Conservation (phyloP, 2,329 filamentous ascomycete species). For the Cladosporium halotolerans region DNA sequence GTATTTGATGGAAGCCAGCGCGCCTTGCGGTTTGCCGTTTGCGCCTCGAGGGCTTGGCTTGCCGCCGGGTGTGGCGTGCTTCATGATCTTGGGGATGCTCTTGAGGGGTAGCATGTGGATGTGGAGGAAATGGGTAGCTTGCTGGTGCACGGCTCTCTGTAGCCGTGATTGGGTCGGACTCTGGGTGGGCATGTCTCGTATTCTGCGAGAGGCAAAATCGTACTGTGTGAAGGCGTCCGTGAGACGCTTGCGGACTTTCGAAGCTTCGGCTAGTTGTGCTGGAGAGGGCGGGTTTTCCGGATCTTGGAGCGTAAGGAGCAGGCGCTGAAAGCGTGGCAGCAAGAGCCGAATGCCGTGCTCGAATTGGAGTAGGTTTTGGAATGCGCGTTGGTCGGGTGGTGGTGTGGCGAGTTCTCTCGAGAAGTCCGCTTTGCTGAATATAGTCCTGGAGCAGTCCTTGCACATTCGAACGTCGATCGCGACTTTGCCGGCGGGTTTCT, state of each 20-base stretch:
- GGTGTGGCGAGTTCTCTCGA: conserved; percentile 60
- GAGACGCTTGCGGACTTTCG: conserved; percentile 80
- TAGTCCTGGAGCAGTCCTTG: conserved; percentile 70
- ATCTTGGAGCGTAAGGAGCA: conserved; percentile 67
- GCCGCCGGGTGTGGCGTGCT: conserved; percentile 51
- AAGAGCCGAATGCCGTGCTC: conserved; percentile 78
- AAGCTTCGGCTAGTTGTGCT: conserved; percentile 73
- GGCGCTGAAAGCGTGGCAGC: conserved; percentile 75
- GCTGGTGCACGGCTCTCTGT: conserved; percentile 75
- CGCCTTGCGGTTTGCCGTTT: conserved; percentile 32
- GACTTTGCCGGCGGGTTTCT: conserved; percentile 47
- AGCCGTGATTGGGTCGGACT: conserved; percentile 67
- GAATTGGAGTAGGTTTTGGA: conserved; percentile 78
- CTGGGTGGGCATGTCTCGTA: conserved; percentile 70
- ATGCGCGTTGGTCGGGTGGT: conserved; percentile 70
- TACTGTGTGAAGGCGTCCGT: conserved; percentile 88
- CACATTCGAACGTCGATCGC: conserved; percentile 85
- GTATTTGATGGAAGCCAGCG: conserved; percentile 55
- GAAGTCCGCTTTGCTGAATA: conserved; percentile 74
- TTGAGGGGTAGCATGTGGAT: conserved; percentile 83
- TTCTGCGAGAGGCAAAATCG: conserved; percentile 70
- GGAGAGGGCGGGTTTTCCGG: conserved; percentile 58
- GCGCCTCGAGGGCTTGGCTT: conserved; percentile 14
- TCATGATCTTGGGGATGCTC: conserved; percentile 42
- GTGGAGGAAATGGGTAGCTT: conserved; percentile 77